Base-by-base conservation (phyloP, 768 basidiomycete genomes). In the Saitozyma sp. region DNA sequence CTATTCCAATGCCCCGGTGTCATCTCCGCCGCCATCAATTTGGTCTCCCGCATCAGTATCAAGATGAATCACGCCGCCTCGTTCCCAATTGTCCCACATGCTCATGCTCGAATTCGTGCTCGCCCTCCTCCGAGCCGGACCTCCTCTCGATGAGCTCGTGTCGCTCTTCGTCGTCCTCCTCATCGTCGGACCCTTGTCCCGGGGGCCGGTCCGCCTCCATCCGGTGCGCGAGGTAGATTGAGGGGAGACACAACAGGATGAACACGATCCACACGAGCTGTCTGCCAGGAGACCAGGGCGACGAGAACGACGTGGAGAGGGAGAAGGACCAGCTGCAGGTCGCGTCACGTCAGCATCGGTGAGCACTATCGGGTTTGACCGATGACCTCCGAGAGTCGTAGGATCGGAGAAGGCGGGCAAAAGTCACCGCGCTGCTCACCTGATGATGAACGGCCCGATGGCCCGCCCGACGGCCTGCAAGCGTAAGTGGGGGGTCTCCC, bases 211-310 rank as follows among this genome's bases (percentile, higher is more conserved):
- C 58, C 13, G 51, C 53, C 9, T 56, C 37, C 39, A 39, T 42
- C 17, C 67, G 42, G 8, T 52, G 56, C 5, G 64, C 69, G 9
- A 70, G 63, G 46, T 59, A 61, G 5, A 71, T 50, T 1, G 67
- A 59, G 13, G 69, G 69, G n/a, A 68, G 40, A 8, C 51, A 62
- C 0, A 71, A 37, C 8, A 63, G 38, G 38, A 61, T 49, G 38
- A 69, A 70, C 9, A 62, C 54, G 40, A 71, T 41, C 72, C 72
- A 74, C 29, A 74, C 69, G 43, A 70, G 42, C 53, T 74, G 69
- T 42, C 72, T 42, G 7, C 62, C 65, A 6, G 61, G 58, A 46
- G 62, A 61, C 40, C 51, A 57, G 1, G 68, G 65, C 9, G 64
- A 65, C 4, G 54, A 42, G 49, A 64, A 70, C 9, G 50, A 29